Base-by-base conservation (phyloP, 495 filamentous ascomycete species). In the Cryomyces minteri region DNA sequence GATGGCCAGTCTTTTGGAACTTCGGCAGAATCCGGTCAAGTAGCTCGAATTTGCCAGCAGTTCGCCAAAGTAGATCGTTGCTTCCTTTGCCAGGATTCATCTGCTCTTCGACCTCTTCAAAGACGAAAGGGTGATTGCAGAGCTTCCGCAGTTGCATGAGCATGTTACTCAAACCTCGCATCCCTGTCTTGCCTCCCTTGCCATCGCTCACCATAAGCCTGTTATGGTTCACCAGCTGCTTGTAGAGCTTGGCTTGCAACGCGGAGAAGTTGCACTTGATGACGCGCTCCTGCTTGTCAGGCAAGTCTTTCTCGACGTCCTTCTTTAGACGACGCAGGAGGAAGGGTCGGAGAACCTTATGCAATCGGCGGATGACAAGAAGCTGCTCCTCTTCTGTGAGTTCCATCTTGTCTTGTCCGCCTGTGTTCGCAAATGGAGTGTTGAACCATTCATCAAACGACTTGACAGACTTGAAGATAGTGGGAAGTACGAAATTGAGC, bases 391-490 rank as follows among this genome's bases (percentile, higher is more conserved):
- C 90, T 86, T 98, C 90, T 8, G 82, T 88, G 46, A 98, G 70
- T 47, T 94, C 88, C 83, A 98, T 98, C 67, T 88, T 94, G 57
- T 98, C 90, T 60, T 95, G 87, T 41, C 82, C 80, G 63, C 90
- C 90, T 7, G 92, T 96, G 62, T 98, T 98, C 42, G 92, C 92
- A 60, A 98, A 98, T 0, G 90, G 90, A 4, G 90, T 96, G 62
- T 95, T 96, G 71, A 98, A 98, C 90, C 90, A 98, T 61, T 98
- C 90, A 61, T 98, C 90, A 54, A 98, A 98, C 6, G 87, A 94
- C 63, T 94, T 96, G 40, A 92, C 88, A 0, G 92, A 96, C 58
- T 98, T 98, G 78, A 98, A 98, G 52, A 98, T 98, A 49, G 84
- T 96, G 6, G 90, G 90, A 25, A 98, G 71, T 25, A 95, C 92